Evolutionary conservation across 2,329 filamentous ascomycete genomes (phyloP).

Genomic region (Fusarium transvaalense): DNA sequence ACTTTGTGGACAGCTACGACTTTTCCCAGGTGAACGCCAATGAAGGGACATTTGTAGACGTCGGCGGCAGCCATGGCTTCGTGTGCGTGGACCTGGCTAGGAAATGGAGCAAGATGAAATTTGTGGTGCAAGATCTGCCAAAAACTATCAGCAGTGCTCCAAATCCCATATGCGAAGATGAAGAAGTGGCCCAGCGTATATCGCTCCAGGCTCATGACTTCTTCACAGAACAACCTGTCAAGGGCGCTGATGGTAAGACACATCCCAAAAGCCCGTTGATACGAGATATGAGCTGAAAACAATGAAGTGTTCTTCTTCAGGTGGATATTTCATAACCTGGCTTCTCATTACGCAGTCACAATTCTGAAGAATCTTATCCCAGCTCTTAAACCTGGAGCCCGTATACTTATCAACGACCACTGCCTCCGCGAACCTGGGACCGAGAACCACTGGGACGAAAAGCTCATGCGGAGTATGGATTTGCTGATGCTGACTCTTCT

Average conservation of each 20-base stretch:
- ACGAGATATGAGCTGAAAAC: constrained; percentile 23
- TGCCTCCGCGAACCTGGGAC: constrained; percentile 57
- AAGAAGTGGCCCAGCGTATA: constrained; percentile 56
- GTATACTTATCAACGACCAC: constrained; percentile 61
- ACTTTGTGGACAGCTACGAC: constrained; percentile 67
- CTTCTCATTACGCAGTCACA: constrained; percentile 63
- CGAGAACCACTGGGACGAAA: constrained; percentile 61
- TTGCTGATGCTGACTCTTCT: constrained; percentile 65
- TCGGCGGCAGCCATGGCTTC: constrained; percentile 70
- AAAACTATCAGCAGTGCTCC: constrained; percentile 63
- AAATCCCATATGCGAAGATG: constrained; percentile 56
- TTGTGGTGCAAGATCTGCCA: constrained; percentile 68
- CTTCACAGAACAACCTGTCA: constrained; percentile 66
- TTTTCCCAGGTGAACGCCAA: constrained; percentile 61
- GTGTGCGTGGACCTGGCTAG: constrained; percentile 67
- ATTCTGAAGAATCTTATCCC: constrained; percentile 66
- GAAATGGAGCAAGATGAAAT: constrained; percentile 63
- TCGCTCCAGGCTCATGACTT: constrained; percentile 67
- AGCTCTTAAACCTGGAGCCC: constrained; percentile 66
- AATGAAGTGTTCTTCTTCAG: constrained; percentile 62
- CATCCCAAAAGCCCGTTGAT: background rate
- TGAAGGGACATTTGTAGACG: constrained; percentile 66
- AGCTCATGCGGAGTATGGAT: constrained; percentile 63
- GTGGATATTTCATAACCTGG: constrained; percentile 73
- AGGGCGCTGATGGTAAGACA: constrained; percentile 63